A percentile compares a stretch with the other conserved stretches of the same genome.
phyloP scores from a whole-genome alignment of 169 alveolate species.

The Cryptosporidium canis region DNA sequence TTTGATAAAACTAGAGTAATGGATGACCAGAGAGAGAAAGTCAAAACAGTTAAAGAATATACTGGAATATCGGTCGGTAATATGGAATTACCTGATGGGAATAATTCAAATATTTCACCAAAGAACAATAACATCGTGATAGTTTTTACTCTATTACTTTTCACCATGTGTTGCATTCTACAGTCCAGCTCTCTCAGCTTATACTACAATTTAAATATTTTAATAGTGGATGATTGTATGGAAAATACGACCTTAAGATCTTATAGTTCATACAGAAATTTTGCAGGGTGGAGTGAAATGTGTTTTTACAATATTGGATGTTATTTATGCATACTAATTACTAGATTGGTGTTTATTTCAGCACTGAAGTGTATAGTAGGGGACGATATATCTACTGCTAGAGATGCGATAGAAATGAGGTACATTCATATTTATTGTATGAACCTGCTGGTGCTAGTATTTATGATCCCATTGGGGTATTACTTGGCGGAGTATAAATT shows the following conservation, averaged over 20 bases:
- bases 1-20: slow-evolving; percentile 15
- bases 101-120: not conserved
- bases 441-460: slow-evolving; percentile 1
- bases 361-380: not conserved
- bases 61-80: not conserved
- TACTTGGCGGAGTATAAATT: not conserved
- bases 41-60: not conserved
- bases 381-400: not conserved
- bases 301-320: slow-evolving; percentile 34
- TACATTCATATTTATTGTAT: slow-evolving; percentile 8
- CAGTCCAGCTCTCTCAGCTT: slow-evolving; percentile 40
- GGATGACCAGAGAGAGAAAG: not conserved
- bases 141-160: not conserved
- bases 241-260: not conserved
- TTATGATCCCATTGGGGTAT: slow-evolving; percentile 12
- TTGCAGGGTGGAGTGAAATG: slow-evolving; percentile 26
- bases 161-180: not conserved
- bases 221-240: not conserved
- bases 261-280: not conserved
- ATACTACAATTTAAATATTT: not conserved
- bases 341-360: slow-evolving; percentile 19
- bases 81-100: not conserved
- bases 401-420: not conserved
- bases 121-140: not conserved
- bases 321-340: not conserved